These are phyloP conservation scores for Corylus heterophylla DNA, from an alignment of 306 rosid species.

Conservation along the genomic window DNA sequence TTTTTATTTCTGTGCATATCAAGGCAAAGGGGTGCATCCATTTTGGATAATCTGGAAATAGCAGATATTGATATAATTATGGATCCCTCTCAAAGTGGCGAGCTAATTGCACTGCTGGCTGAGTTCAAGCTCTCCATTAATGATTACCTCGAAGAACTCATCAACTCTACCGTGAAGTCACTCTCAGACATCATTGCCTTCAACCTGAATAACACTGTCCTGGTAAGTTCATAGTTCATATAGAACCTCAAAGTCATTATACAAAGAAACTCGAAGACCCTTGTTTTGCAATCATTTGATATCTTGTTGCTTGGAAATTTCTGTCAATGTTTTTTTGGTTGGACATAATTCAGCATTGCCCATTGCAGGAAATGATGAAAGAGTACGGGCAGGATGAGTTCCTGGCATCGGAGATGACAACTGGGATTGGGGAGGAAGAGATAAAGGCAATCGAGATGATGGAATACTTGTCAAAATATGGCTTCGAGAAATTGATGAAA, in stretches of 20 bases:
- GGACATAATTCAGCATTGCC: neutral
- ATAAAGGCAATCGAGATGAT: neutral
- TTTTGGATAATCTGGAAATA: constrained; percentile 65
- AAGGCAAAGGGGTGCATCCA: constrained; percentile 64
- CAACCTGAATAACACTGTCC: constrained; percentile 44
- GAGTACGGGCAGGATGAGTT: constrained; percentile 14
- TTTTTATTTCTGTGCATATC: neutral
- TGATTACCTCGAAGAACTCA: constrained; percentile 43
- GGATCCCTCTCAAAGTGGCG: constrained; percentile 40
- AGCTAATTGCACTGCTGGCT: constrained; percentile 21
- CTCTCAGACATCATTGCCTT: constrained; percentile 55
- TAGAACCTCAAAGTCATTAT: too few relatives aligned
- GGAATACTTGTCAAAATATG: neutral
- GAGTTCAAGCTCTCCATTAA: constrained; percentile 57
- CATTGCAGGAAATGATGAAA: constrained; percentile 2
- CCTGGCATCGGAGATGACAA: neutral
- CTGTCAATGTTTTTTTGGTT: neutral
- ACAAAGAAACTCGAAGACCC: neutral
- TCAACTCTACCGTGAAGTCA: constrained; percentile 50
- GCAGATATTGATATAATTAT: constrained; percentile 34
- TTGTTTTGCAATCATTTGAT: neutral
- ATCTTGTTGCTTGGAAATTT: neutral
- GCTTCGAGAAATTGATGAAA: neutral
- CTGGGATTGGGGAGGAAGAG: constrained; percentile 7
- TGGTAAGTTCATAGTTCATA: constrained; percentile 31